Conservation (phyloP, 2,329 filamentous ascomycete genomes). For the Ceratocystis colombiana region DNA sequence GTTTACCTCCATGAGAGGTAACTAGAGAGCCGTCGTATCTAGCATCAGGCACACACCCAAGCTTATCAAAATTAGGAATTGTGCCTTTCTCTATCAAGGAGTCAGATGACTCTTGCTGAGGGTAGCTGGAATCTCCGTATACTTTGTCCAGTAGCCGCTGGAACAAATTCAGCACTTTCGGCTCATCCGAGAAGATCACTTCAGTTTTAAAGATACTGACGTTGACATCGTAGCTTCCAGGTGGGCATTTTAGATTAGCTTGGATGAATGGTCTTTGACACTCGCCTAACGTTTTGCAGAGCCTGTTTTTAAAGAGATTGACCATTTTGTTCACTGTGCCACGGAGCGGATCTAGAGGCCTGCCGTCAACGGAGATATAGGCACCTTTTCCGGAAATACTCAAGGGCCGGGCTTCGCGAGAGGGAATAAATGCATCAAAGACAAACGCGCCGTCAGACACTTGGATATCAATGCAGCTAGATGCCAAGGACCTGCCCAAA, state of each 20-base stretch:
- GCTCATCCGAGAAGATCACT: slow-evolving; percentile 54
- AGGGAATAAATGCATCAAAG: slow-evolving; percentile 51
- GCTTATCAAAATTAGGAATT: not conserved
- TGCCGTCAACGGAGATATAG: slow-evolving; percentile 58
- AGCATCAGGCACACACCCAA: not conserved
- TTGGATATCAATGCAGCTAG: slow-evolving; percentile 42
- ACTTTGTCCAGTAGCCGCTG: slow-evolving; percentile 36
- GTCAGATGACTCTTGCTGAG: not conserved
- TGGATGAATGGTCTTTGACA: slow-evolving; percentile 51
- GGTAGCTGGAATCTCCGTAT: slow-evolving; percentile 30
- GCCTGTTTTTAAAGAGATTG: slow-evolving; percentile 42
- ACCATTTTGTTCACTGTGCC: slow-evolving; percentile 52
- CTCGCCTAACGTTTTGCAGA: slow-evolving; percentile 33
- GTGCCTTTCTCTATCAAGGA: not conserved
- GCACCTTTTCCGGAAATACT: slow-evolving; percentile 40
- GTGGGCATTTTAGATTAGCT: slow-evolving; percentile 52
- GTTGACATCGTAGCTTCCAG: slow-evolving; percentile 59
- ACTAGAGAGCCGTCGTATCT: not conserved
- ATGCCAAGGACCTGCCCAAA: slow-evolving; percentile 47
- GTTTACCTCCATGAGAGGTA: not conserved
- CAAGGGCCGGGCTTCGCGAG: slow-evolving; percentile 36
- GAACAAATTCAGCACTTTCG: slow-evolving; percentile 38
- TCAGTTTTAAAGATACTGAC: slow-evolving; percentile 63
- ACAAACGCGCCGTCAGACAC: slow-evolving; percentile 32
- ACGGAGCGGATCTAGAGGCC: slow-evolving; percentile 48